Evolutionary conservation across 352 stramenopile species (phyloP), one percentile per base, ranked within the genome.

Genomic region (Phytophthora chlamydospora): DNA sequence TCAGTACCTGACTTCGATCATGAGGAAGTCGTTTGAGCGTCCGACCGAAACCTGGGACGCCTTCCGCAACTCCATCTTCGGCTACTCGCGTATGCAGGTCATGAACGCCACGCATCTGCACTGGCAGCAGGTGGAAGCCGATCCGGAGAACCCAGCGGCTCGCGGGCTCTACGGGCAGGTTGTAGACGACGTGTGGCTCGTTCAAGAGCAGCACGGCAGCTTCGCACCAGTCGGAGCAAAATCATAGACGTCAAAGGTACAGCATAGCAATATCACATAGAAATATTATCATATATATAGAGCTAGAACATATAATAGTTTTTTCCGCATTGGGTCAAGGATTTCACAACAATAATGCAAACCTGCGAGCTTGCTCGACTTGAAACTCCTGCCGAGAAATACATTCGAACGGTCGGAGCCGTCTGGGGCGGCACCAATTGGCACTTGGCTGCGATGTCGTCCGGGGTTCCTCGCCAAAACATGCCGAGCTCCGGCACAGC

Each of bases 171-270:
- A 96, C 59, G 88, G 89, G 40, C 74, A 91, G 29, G 85, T 94
- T 27, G 75, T 90, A 24, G 89, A 97, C 71, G 85, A 96, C 52
- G 86, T 96, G 47, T 97, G 89, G 89, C 84, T 97, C 49, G 80
- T 97, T 46, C 87, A 97, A 63, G 81, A 93, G 48, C 69, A 85
- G 47, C 89, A 97, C 49, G 90, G 95, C 21, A 98, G 95, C 61
- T 95, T 94, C 45, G 71, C 73, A 11, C 45, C 57, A 5, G 27
- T 68, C 38, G 41, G 40, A 38, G 21, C 34, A 50, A 14, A 35
- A 6, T 24, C 35, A 58, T 55, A 65, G 47, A 73, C 44, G 24
- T 24, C 21, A 1, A 24, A 24, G 21, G 21, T 24, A 3, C 3
- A 24, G 21, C 21, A 24, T 24, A 24, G 21, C 21, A 24, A 24